Percentiles rank a stretch among this genome's conserved stretches.
Conservation (phyloP, 148 eudicot genomes). For the Spergularia marina region DNA sequence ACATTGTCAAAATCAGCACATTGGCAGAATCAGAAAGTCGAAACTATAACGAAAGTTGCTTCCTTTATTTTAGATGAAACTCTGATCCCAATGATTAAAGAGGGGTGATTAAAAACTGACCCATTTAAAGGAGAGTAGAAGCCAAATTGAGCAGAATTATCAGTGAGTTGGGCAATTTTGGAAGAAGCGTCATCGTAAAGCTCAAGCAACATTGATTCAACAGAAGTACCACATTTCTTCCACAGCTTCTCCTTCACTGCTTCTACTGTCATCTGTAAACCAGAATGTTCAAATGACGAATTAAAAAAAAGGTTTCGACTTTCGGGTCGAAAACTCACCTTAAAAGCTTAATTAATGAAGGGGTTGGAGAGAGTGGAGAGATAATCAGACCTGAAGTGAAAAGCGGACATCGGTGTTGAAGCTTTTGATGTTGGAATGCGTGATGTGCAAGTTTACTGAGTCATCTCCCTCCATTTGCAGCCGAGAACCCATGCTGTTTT, state of each 20-base stretch:
- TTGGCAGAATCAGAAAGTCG: too few species aligned
- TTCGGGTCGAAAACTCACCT: too few species aligned
- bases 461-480: constrained; percentile 76
- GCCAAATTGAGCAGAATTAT: constrained; percentile 63
- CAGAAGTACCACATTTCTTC: constrained; percentile 93
- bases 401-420: constrained; percentile 76
- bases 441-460: constrained; percentile 55
- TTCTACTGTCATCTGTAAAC: constrained; percentile 69
- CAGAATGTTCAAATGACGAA: not conserved
- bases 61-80: too few species aligned
- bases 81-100: too few species aligned
- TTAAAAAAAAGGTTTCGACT: too few species aligned
- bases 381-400: constrained; percentile 55
- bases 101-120: constrained; percentile 34
- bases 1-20: too few species aligned
- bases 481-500: constrained; percentile 42
- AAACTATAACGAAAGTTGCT: too few species aligned
- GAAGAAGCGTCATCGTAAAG: constrained; percentile 72
- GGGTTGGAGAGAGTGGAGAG: not conserved
- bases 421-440: constrained; percentile 84
- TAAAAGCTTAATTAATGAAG: too few species aligned
- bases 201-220: constrained; percentile 77
- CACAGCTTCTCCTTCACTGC: constrained; percentile 91
- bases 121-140: constrained; percentile 85
- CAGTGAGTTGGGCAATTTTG: constrained; percentile 53